Evolutionary conservation across 768 basidiomycete species (phyloP), one percentile per base, ranked within the genome.

Genomic region (Fistulinella prunicolor): DNA sequence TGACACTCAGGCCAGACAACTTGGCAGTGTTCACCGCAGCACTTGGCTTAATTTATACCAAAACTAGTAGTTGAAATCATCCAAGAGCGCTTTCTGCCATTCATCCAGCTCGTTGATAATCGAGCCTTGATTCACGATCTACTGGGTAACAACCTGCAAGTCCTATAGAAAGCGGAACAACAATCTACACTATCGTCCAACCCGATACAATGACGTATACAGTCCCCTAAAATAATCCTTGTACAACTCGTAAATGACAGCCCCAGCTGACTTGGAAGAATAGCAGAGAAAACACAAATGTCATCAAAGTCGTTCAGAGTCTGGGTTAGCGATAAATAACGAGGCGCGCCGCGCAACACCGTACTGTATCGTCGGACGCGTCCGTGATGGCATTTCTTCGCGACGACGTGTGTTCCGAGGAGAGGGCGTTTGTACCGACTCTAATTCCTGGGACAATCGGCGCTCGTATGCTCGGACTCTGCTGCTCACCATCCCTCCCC

Each of bases 261-360:
- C 23, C 37, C 28, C 38, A 22, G 23, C 40, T 50, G 43, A 44
- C 44, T 37, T 36, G 49, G 36, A 35, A 24, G 32, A 23, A 34
- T 42, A 34, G 39, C 12, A 43, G 30, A 32, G 14, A 30, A 13
- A 7, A 37, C 36, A 38, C 13, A 13, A 40, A 23, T 19, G 28
- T 63, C 58, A 65, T 30, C 49, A 39, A 32, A 44, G 19, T 36
- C 38, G 39, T 43, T 50, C 48, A 36, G 46, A 44, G 49, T 62
- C 61, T 30, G 89, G 87, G 65, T 91, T 90, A 20, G 85, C 85
- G 43, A 91, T 74, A 55, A 80, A 90, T 24, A 91, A 71, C 52
- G 80, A 79, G 17, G 78, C 67, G 50, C 78, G 75, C 20, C 81
- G 80, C 29, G 75, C 82, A 28, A 89, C 73, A 12, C 86, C 86